Percentiles rank a stretch among this genome's conserved stretches.
Conservation (phyloP, 2,329 filamentous ascomycete genomes). For the Akanthomyces uredinophilus region DNA sequence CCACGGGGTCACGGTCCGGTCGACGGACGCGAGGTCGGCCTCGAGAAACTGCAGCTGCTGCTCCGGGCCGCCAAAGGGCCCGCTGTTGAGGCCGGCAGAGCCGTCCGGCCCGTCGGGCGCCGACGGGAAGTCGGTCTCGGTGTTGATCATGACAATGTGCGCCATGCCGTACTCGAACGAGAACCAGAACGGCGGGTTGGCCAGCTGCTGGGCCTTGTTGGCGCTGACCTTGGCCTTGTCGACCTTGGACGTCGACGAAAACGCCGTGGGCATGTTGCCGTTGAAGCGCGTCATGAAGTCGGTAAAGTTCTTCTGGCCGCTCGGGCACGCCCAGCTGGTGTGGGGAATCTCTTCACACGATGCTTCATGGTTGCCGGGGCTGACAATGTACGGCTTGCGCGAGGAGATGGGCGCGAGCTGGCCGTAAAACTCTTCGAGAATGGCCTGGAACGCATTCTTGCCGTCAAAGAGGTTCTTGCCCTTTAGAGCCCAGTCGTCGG, state of each 20-base stretch:
- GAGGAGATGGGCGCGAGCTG: conserved; percentile 38
- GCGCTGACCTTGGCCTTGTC: conserved; percentile 37
- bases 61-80: conserved; percentile 42
- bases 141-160: conserved; percentile 31
- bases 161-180: conserved; percentile 28
- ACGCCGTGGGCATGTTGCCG: conserved; percentile 41
- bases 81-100: conserved; percentile 33
- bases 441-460: conserved; percentile 49
- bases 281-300: conserved; percentile 52
- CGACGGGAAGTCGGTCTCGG: conserved; percentile 24
- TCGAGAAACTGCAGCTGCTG: conserved; percentile 52
- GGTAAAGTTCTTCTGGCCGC: conserved; percentile 56
- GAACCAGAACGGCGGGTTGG: conserved; percentile 25
- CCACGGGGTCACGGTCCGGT: conserved; percentile 49
- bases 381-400: conserved; percentile 45
- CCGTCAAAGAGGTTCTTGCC: conserved; percentile 42
- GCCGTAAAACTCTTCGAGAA: conserved; percentile 50
- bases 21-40: conserved; percentile 51
- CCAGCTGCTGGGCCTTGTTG: conserved; percentile 37
- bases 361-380: conserved; percentile 54
- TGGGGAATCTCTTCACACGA: conserved; percentile 36
- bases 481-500: conserved; percentile 51
- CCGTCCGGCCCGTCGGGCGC: conserved; percentile 26
- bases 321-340: conserved; percentile 36
- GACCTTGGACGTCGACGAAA: conserved; percentile 43